These are phyloP conservation scores for Apiotrichum sp. DNA, from an alignment of 1,284 basidiomycete genomes.

Conservation along the genomic window DNA sequence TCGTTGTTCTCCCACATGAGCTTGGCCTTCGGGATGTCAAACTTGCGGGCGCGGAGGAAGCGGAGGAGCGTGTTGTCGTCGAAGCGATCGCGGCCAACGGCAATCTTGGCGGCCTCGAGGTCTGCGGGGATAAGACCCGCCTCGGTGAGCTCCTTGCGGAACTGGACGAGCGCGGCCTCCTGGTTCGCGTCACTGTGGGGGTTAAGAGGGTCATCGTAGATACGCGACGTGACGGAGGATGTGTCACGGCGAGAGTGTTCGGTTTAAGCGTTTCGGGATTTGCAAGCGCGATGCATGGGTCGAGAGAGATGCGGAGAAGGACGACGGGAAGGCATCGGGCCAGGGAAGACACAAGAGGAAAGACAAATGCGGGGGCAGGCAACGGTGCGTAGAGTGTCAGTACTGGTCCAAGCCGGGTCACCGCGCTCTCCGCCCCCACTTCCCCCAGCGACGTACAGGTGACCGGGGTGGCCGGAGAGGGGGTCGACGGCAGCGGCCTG, in stretches of 20 bases:
- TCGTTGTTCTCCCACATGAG: slow-evolving; percentile 77
- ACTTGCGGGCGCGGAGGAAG: slow-evolving; percentile 90
- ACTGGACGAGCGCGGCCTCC: slow-evolving; percentile 62
- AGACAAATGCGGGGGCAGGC: no score
- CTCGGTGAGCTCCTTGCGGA: slow-evolving; percentile 58
- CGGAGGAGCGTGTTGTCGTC: slow-evolving; percentile 73
- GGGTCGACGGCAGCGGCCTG: slow-evolving; percentile 47
- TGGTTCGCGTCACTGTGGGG: slow-evolving; percentile 47
- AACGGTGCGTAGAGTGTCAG: no score
- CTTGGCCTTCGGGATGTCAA: slow-evolving; percentile 76
- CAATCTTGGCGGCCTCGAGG: slow-evolving; percentile 31
- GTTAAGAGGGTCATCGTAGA: no score
- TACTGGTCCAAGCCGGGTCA: no score
- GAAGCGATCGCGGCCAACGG: slow-evolving; percentile 58
- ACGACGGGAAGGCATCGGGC: no score
- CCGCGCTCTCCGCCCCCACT: no score
- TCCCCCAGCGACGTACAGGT: slow-evolving; percentile 52
- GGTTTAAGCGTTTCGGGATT: no score
- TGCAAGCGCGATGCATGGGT: no score
- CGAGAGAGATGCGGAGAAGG: no score
- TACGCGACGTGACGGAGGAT: no score
- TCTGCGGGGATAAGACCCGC: slow-evolving; percentile 38
- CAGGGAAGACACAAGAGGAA: no score
- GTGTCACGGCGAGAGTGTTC: no score
- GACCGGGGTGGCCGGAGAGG: slow-evolving; percentile 70